Evolutionary conservation across 2,329 filamentous ascomycete genomes (phyloP).

Genomic region (Exophiala viscosa): DNA sequence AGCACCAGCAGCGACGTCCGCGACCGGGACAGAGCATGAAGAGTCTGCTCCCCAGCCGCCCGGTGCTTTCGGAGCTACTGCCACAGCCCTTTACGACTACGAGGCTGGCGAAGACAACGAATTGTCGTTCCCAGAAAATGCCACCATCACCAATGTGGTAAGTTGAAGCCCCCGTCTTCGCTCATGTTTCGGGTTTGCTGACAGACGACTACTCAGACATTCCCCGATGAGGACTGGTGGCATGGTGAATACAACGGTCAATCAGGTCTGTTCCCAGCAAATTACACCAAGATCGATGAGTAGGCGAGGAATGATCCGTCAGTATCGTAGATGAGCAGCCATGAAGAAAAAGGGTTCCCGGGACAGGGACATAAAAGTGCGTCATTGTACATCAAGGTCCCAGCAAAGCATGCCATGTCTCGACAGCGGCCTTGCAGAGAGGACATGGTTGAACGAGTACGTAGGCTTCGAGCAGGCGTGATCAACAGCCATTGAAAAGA

Average conservation of each 20-base stretch:
- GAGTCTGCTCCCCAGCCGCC: slow-evolving; percentile 26
- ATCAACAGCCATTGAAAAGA: no score
- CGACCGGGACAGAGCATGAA: slow-evolving; percentile 38
- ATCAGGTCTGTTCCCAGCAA: slow-evolving; percentile 72
- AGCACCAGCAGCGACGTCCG: slow-evolving; percentile 35
- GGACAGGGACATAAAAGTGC: not conserved
- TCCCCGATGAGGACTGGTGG: slow-evolving; percentile 99
- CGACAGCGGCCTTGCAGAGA: no score
- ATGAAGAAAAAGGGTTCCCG: not conserved
- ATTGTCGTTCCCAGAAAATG: slow-evolving; percentile 82
- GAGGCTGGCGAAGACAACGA: slow-evolving; percentile 93
- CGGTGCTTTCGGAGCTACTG: slow-evolving; percentile 56
- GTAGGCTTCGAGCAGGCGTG: no score
- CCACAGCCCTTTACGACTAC: slow-evolving; percentile 89
- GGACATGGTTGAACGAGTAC: no score
- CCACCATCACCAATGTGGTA: slow-evolving; percentile 73
- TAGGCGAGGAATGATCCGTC: slow-evolving; percentile 20
- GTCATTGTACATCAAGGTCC: not conserved
- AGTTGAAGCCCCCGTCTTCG: slow-evolving; percentile 36
- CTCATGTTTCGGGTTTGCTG: not conserved
- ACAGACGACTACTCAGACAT: slow-evolving; percentile 58
- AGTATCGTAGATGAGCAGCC: not conserved
- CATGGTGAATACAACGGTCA: slow-evolving; percentile 78
- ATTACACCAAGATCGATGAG: slow-evolving; percentile 45
- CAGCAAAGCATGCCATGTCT: no score